These are phyloP conservation scores for Capronia epimyces DNA, from an alignment of 2,329 filamentous ascomycete species.

Conservation along the genomic window DNA sequence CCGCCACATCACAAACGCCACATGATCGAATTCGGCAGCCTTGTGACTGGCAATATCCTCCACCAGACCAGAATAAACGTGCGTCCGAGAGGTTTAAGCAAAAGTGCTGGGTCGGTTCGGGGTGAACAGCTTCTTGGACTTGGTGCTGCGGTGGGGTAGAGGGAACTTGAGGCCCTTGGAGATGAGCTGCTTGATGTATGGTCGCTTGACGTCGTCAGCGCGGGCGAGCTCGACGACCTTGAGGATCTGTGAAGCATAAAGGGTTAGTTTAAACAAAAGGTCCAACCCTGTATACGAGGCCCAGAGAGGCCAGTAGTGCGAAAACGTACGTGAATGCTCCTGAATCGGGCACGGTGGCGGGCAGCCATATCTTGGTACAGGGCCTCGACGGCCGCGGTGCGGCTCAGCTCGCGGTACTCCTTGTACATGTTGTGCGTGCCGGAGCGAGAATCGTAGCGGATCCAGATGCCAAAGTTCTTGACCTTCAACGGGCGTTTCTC, in stretches of 20 bases:
- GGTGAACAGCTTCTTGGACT: slow-evolving; percentile 85
- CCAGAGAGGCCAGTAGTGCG: no score
- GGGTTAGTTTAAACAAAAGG: background rate
- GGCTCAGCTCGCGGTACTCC: slow-evolving; percentile 99
- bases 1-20: background rate
- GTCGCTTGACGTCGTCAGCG: slow-evolving; percentile 88
- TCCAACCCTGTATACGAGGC: background rate
- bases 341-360: slow-evolving; percentile 95
- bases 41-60: background rate
- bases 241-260: slow-evolving; percentile 63
- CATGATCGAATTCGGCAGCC: background rate
- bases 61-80: background rate
- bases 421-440: slow-evolving; percentile 99
- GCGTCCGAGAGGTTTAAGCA: slow-evolving; percentile 61
- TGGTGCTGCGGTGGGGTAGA: slow-evolving; percentile 90
- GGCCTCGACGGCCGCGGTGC: slow-evolving; percentile 89
- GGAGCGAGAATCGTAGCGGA: slow-evolving; percentile 99
- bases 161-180: slow-evolving; percentile 96
- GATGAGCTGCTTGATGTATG: slow-evolving; percentile 98
- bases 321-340: slow-evolving; percentile 86
- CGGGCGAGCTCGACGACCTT: slow-evolving; percentile 97
- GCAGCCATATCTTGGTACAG: slow-evolving; percentile 99
- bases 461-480: slow-evolving; percentile 99
- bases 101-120: slow-evolving; percentile 93
- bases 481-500: slow-evolving; percentile 99